These are phyloP conservation scores for Coffea canephora DNA, from an alignment of 257 asterid genomes.

Conservation along the genomic window DNA sequence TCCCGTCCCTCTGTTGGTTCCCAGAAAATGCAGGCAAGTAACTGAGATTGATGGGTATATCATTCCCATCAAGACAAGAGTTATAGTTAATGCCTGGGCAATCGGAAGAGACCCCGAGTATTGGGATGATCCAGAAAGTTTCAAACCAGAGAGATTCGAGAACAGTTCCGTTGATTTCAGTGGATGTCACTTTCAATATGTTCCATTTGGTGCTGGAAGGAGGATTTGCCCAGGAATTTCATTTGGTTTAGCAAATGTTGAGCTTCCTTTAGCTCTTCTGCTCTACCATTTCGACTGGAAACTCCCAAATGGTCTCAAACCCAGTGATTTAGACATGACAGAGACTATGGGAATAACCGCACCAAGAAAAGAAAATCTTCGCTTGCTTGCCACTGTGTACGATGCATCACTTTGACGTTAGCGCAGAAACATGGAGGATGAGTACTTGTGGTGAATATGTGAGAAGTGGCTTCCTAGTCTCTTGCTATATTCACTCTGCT, in stretches of 20 bases:
- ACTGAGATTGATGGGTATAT: slow-evolving; percentile 14
- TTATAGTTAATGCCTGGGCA: slow-evolving; percentile 15
- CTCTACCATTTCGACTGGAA: slow-evolving; percentile 35
- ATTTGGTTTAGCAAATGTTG: slow-evolving; percentile 23
- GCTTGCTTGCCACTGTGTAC: no score
- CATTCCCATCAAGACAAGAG: slow-evolving; percentile 28
- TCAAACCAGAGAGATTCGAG: background rate
- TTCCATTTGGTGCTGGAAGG: slow-evolving; percentile 37
- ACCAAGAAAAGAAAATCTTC: background rate
- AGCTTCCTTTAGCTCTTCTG: slow-evolving; percentile 29
- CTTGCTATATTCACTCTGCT: no score
- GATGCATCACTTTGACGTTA: background rate
- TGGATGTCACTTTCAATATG: slow-evolving; percentile 12
- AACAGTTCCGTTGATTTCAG: background rate
- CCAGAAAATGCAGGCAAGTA: slow-evolving; percentile 19
- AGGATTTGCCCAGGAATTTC: slow-evolving; percentile 3
- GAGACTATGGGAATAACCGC: background rate
- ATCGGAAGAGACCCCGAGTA: slow-evolving; percentile 10
- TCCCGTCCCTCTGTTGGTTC: slow-evolving; percentile 12
- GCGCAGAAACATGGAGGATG: no score
- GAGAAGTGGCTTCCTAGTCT: no score
- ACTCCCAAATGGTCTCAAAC: slow-evolving; percentile 11
- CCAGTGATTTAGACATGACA: background rate
- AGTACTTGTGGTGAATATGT: no score
- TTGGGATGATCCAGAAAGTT: slow-evolving; percentile 21